A percentile compares a stretch with the other conserved stretches of the same genome.
Conservation (phyloP, 1,139 yeast genomes). For the Yamadazyma siamensis region DNA sequence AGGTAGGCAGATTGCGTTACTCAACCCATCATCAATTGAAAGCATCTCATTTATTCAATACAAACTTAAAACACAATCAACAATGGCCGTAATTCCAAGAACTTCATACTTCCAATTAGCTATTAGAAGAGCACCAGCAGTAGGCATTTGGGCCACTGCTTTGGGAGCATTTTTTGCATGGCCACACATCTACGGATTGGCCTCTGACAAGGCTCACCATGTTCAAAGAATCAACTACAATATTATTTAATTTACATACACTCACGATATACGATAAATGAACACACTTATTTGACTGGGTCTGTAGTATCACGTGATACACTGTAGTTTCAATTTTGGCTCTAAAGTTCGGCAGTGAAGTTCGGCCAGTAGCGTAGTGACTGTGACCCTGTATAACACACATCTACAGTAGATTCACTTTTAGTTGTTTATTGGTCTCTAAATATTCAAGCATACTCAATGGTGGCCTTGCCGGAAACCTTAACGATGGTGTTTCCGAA, state of each 20-base stretch:
- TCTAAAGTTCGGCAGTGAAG: no score
- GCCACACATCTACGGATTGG: constrained; percentile 29
- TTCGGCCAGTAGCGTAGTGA: no score
- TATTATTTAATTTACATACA: constrained; percentile 1
- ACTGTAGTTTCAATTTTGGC: no score
- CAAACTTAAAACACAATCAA: constrained; percentile 4
- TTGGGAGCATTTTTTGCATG: constrained; percentile 33
- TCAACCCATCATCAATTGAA: no score
- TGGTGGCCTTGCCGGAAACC: constrained; percentile 13
- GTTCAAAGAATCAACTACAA: constrained; percentile 26
- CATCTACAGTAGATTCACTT: no score
- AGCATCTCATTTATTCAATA: constrained; percentile 2
- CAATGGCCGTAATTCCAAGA: constrained; percentile 9
- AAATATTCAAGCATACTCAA: constrained; percentile 15
- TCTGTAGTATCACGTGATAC: no score
- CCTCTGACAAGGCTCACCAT: constrained; percentile 21
- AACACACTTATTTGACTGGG: no score
- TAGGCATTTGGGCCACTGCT: constrained; percentile 32
- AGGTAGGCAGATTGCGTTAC: no score
- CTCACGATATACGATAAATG: background rate
- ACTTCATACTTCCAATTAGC: constrained; percentile 17
- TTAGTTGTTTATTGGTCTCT: no score
- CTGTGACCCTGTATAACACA: background rate
- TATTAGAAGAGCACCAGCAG: constrained; percentile 29
- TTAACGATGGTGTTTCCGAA: constrained; percentile 17